Evolutionary conservation across 495 filamentous ascomycete species (phyloP).

Genomic region (Penicillium subrubescens): DNA sequence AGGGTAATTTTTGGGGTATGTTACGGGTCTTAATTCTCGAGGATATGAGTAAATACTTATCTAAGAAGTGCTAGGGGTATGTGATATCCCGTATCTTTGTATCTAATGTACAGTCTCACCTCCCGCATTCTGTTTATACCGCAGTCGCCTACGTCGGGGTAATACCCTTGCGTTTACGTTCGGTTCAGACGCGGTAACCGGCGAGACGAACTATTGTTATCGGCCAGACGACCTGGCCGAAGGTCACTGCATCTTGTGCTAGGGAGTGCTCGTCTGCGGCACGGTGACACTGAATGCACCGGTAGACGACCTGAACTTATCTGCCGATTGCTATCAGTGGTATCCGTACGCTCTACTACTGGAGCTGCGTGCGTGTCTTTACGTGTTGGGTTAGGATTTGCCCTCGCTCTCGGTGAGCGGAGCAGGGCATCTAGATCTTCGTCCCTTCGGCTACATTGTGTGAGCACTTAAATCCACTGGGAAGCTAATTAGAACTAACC

Average conservation of each 20-base stretch:
- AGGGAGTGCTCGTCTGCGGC: too few species aligned
- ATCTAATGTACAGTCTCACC: neutral
- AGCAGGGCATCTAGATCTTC: neutral
- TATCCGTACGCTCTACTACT: neutral
- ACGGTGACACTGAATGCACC: too few species aligned
- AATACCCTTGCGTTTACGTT: neutral
- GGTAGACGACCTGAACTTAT: neutral
- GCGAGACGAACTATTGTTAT: neutral
- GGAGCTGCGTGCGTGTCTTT: too few species aligned
- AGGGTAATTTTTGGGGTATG: neutral
- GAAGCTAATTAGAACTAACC: too few species aligned
- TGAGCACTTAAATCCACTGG: neutral
- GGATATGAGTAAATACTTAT: neutral
- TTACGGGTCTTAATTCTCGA: neutral
- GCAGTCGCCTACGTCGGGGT: neutral
- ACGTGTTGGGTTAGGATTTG: neutral
- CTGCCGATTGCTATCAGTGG: neutral
- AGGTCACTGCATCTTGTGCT: too few species aligned
- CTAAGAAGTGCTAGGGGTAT: neutral
- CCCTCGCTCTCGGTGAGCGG: neutral
- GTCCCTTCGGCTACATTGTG: neutral
- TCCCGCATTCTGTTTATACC: neutral
- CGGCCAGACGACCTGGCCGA: neutral
- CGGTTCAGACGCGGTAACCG: neutral
- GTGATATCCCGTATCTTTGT: neutral